Evolutionary conservation across 179 eudicot species (phyloP).

Genomic region (Drosera spatulata): DNA sequence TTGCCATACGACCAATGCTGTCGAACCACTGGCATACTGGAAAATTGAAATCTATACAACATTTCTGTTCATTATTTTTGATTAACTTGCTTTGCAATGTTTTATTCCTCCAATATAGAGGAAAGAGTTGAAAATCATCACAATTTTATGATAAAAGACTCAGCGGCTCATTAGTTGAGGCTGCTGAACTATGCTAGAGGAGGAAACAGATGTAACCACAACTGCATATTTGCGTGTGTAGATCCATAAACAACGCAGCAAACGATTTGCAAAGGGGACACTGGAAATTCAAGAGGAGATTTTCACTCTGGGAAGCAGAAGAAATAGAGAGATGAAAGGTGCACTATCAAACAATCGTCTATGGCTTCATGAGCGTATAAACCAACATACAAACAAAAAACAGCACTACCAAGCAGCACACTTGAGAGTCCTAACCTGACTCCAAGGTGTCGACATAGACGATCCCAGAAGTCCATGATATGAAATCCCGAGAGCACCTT

Average conservation of each 20-base stretch:
- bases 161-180: too few relatives aligned
- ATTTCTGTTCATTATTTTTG: too few relatives aligned
- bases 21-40: too few relatives aligned
- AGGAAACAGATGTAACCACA: too few relatives aligned
- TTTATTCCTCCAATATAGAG: too few relatives aligned
- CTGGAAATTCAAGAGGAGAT: too few relatives aligned
- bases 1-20: background rate
- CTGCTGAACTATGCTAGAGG: too few relatives aligned
- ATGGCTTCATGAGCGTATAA: background rate
- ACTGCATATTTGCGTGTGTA: too few relatives aligned
- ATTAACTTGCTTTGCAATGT: background rate
- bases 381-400: slow-evolving; percentile 5
- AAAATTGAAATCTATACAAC: background rate
- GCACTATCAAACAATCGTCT: background rate
- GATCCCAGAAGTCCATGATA: slow-evolving; percentile 95
- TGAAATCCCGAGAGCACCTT: slow-evolving; percentile 67
- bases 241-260: too few relatives aligned
- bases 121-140: too few relatives aligned
- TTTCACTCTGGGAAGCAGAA: background rate
- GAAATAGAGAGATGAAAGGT: background rate
- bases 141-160: too few relatives aligned
- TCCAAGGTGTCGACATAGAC: slow-evolving; percentile 70
- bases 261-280: too few relatives aligned
- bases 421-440: slow-evolving; percentile 66
- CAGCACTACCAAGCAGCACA: slow-evolving; percentile 16